Evolutionary conservation across 2,329 filamentous ascomycete species (phyloP).

Genomic region (Didymella segeticola): DNA sequence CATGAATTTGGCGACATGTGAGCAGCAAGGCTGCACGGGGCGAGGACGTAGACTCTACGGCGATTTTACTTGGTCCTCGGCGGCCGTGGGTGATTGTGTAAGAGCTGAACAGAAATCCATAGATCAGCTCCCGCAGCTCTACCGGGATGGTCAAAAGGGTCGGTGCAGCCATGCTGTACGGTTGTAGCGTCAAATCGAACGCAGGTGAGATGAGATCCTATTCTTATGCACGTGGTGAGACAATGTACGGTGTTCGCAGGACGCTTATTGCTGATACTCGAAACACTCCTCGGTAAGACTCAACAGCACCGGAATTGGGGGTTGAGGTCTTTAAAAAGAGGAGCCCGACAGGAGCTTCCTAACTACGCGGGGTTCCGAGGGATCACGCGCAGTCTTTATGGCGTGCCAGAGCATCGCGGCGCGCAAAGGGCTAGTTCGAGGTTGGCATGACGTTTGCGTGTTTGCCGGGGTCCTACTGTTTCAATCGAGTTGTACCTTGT

Average conservation of each 20-base stretch:
- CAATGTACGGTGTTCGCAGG: neutral
- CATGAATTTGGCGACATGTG: slow-evolving; percentile 38
- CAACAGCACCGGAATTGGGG: neutral
- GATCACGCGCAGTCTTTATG: slow-evolving; percentile 17
- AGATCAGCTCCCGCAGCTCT: slow-evolving; percentile 45
- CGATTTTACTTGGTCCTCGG: slow-evolving; percentile 18
- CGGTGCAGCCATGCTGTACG: slow-evolving; percentile 20
- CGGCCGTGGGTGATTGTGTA: slow-evolving; percentile 41
- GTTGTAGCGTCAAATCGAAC: slow-evolving; percentile 2
- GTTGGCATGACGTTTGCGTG: slow-evolving; percentile 15
- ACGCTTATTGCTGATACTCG: neutral
- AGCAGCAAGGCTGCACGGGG: slow-evolving; percentile 42
- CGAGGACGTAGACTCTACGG: slow-evolving; percentile 8
- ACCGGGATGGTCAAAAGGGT: slow-evolving; percentile 41
- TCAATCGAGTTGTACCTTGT: slow-evolving; percentile 12
- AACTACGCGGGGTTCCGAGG: neutral
- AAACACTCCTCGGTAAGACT: neutral
- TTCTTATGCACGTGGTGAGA: slow-evolving; percentile 1
- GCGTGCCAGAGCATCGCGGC: slow-evolving; percentile 8
- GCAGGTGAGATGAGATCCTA: neutral
- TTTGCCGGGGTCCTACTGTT: slow-evolving; percentile 11
- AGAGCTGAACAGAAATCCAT: slow-evolving; percentile 41
- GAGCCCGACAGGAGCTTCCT: too few relatives aligned
- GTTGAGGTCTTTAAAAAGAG: too few relatives aligned
- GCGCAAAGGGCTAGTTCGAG: slow-evolving; percentile 5